Evolutionary conservation across 805 yeast genomes (phyloP), one percentile per base, ranked within the genome.

Genomic region (Myxozyma melibiosi): DNA sequence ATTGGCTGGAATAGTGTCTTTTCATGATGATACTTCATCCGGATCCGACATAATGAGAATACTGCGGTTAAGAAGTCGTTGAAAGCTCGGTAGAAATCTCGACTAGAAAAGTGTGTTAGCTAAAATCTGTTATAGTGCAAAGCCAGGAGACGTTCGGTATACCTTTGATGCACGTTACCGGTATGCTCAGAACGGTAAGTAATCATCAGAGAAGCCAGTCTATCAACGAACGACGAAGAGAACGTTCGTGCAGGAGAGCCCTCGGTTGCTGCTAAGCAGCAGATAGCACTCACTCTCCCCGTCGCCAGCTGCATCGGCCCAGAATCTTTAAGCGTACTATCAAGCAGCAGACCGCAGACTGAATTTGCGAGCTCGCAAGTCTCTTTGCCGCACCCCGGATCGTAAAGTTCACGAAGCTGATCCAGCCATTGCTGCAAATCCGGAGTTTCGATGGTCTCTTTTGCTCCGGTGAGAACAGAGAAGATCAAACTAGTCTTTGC

Each of bases 151-250:
- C 16, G 25, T 24, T n/a, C n/a, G n/a, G n/a, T n/a, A n/a, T 40
- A 53, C 54, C 24, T 48, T 25, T 40, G 34, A 35, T 53, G 61
- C n/a, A 48, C 49, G 30, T 55, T 52, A 31, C 47, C 20, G 3
- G 33, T 18, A 11, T 24, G 34, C 5, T 18, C 25, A 2, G 44
- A 28, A 1, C 50, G 51, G 7, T 16, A 14, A 2, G n/a, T 30
- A 13, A 18, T 30, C 28, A 55, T 8, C 3, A 55, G 3, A 5
- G 33, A 18, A 18, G 55, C 55, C 16, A 55, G 28, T 11, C 14
- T 35, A 9, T 27, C 41, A 13, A 39, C 42, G 20, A 46, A 39
- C n/a, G 4, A 20, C 13, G 41, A 13, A 11, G 50, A 22, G 5
- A 48, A 40, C 35, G 28, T 14, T 13, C 20, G 11, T n/a, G 22